Evolutionary conservation across 345 rosid genomes (phyloP), one percentile per base, ranked within the genome.

Genomic region (Ailanthus altissimus): DNA sequence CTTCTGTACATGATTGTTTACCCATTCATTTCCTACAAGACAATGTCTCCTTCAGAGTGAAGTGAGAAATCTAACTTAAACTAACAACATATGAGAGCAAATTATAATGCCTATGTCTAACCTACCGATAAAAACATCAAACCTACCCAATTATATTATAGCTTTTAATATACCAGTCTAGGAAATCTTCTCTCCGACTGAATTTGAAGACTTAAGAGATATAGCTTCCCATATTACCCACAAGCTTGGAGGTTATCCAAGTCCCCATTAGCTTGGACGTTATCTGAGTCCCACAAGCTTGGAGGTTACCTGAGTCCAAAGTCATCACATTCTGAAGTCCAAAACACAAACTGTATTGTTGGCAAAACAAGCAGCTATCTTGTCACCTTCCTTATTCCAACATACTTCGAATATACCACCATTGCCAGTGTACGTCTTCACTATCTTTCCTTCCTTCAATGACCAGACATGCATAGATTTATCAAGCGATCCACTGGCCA

Each of bases 341-440:
- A 97, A 77, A 77, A 94, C 94, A 67, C 97, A 92, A 1, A 92
- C 97, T 0, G 95, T 85, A 72, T 90, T 90, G 88, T 89, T 90
- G 23, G 98, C 97, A 71, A 88, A 97, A 72, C 99, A 97, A 8
- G 96, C 98, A 60, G 99, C 99, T 59, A 97, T 91, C 84, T 89
- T 94, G 87, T 88, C 92, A 42, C 99, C 99, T 81, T 97, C 98
- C 81, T 91, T 97, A 45, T 91, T 97, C 98, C 99, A 97, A 81
- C 97, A 92, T 73, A 94, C 99, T 83, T 97, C 97, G 72, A 91
- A 97, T 18, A 97, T 91, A 6, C 97, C 97, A 23, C 99, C 99
- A 15, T 85, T 86, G 71, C 99, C 99, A 0, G 92, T 83, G 77
- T 90, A 94, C n/a, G 98, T 92, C 85, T 90, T 94, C 61, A 94